Evolutionary conservation across 257 asterid species (phyloP).

Genomic region (Solanum chiquidenum): DNA sequence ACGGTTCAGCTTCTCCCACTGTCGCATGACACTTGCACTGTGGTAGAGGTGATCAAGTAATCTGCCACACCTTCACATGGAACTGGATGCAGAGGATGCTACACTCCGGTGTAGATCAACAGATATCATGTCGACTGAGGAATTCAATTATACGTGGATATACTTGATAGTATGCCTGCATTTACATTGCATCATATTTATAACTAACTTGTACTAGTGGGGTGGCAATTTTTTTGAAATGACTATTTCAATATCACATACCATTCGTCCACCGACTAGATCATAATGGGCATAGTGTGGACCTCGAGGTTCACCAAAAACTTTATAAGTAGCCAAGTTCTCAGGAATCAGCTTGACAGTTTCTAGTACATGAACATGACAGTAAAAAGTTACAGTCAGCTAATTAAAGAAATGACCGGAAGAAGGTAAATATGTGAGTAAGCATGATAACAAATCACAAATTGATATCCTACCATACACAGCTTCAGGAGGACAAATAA

Average conservation of each 20-base stretch:
- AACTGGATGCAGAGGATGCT: not conserved
- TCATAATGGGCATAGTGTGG: conserved; percentile 98
- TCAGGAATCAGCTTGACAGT: conserved; percentile 69
- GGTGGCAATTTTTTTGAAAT: not conserved
- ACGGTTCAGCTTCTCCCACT: not conserved
- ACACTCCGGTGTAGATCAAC: not conserved
- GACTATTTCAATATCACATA: conserved; percentile 13
- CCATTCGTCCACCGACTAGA: conserved; percentile 87
- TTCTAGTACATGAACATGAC: conserved; percentile 16
- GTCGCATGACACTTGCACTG: not conserved
- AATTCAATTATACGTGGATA: conserved; percentile 70
- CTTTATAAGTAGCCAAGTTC: conserved; percentile 61
- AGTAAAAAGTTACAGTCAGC: conserved; percentile 3
- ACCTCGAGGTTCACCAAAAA: conserved; percentile 70
- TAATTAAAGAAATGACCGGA: not conserved
- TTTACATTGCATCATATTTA: not conserved
- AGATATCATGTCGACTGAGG: conserved; percentile 41
- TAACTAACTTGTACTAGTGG: not conserved
- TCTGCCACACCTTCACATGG: not conserved
- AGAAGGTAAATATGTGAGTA: not conserved
- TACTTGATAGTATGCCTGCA: conserved; percentile 72
- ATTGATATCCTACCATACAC: conserved; percentile 47
- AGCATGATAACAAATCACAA: not conserved
- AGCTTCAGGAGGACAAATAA: conserved; percentile 96
- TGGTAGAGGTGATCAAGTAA: not conserved